Evolutionary conservation across 495 filamentous ascomycete genomes (phyloP).

Genomic region (Pseudevernia furfuracea): DNA sequence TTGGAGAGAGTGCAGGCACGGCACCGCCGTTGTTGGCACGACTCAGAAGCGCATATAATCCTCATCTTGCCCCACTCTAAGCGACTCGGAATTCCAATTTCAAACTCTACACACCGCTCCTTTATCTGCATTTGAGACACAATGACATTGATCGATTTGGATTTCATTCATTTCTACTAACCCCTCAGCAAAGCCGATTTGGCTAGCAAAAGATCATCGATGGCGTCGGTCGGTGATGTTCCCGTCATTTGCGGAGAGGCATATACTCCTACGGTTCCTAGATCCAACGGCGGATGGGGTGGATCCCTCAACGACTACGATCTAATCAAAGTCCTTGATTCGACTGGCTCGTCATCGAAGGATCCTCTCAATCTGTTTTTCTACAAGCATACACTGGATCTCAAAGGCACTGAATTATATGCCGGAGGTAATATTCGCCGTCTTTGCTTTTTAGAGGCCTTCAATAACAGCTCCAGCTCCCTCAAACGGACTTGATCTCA

Average conservation of each 20-base stretch:
- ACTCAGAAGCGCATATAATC: neutral
- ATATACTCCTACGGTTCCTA: neutral
- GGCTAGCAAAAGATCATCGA: neutral
- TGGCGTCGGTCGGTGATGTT: neutral
- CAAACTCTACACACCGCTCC: neutral
- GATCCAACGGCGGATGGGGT: neutral
- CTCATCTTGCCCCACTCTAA: neutral
- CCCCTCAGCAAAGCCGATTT: neutral
- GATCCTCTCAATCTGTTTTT: no score
- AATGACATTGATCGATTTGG: neutral
- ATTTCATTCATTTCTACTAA: neutral
- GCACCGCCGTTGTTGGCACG: neutral
- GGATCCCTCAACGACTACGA: neutral
- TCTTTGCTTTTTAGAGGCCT: no score
- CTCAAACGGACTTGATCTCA: no score
- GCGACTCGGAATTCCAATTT: neutral
- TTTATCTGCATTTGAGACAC: neutral
- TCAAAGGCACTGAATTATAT: no score
- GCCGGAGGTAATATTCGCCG: no score
- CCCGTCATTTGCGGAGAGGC: neutral
- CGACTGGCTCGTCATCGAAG: no score
- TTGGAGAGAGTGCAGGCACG: neutral
- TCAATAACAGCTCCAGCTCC: no score
- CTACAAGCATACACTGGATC: no score
- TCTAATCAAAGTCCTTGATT: neutral